Evolutionary conservation across 768 basidiomycete species (phyloP).

Genomic region (Amanita brunnescens): DNA sequence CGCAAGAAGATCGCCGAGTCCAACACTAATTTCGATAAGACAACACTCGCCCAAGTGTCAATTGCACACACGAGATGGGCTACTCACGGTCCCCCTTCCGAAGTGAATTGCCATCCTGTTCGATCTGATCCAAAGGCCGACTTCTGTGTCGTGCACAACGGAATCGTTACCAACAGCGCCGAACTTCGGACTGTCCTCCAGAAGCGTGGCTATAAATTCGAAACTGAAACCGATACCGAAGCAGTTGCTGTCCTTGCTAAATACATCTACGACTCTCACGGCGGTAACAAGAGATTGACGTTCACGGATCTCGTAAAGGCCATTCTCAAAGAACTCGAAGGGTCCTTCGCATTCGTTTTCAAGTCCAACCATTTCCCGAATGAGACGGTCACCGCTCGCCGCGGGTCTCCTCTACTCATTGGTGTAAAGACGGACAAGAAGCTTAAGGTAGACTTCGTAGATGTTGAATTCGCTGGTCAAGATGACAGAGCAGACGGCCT

Average conservation of each 20-base stretch:
- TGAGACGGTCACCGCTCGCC: conserved; percentile 90
- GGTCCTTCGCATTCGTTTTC: conserved; percentile 99
- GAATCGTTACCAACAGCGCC: conserved; percentile 91
- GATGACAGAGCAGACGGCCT: conserved; percentile 29
- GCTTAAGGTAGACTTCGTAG: conserved; percentile 98
- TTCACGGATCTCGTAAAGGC: conserved; percentile 93
- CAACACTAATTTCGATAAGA: conserved; percentile 63
- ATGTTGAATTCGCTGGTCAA: conserved; percentile 87
- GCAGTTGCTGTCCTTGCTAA: conserved; percentile 93
- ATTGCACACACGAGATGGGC: conserved; percentile 99
- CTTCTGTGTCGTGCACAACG: conserved; percentile 95
- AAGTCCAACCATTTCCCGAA: conserved; percentile 94
- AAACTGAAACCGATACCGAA: conserved; percentile 96
- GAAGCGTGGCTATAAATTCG: conserved; percentile 91
- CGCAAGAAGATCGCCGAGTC: conserved; percentile 81
- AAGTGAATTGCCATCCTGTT: conserved; percentile 91
- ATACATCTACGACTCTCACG: conserved; percentile 93
- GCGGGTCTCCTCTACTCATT: conserved; percentile 92
- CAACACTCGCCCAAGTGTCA: conserved; percentile 79
- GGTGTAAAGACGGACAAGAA: conserved; percentile 99
- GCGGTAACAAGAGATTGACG: conserved; percentile 62
- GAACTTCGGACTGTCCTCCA: conserved; percentile 89
- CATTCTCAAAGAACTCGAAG: conserved; percentile 95
- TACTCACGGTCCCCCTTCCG: conserved; percentile 87
- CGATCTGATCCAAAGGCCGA: conserved; percentile 73